A percentile compares a stretch with the other conserved stretches of the same genome.
Conservation (phyloP, 441 rosid genomes). For the Arabidopsis lyrata region DNA sequence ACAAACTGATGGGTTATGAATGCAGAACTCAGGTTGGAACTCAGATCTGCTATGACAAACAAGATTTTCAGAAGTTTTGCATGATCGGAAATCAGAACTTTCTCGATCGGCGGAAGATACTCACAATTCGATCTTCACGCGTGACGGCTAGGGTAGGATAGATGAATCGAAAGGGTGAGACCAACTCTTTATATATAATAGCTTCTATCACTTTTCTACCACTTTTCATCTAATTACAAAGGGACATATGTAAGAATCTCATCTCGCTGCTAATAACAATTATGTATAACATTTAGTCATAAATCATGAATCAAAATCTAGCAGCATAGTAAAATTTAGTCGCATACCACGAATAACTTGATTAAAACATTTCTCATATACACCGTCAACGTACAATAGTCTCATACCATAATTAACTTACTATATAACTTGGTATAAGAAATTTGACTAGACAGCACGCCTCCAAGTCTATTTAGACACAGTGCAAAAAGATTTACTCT, state of each 20-base stretch:
- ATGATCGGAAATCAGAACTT: background rate
- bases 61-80: background rate
- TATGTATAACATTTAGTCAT: background rate
- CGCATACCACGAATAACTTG: background rate
- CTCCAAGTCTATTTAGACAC: background rate
- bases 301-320: conserved; percentile 15
- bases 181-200: background rate
- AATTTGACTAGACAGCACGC: conserved; percentile 18
- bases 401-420: background rate
- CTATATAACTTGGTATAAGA: conserved; percentile 10
- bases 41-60: background rate
- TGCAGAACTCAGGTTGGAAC: background rate
- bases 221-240: background rate
- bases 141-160: background rate
- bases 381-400: background rate
- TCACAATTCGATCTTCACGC: background rate
- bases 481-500: conserved; percentile 7
- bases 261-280: too few species aligned
- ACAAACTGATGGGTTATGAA: background rate
- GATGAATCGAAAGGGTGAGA: background rate
- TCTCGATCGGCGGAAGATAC: background rate
- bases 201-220: background rate
- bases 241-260: background rate
- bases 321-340: background rate
- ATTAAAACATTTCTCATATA: conserved; percentile 7